Evolutionary conservation across 176 grass and related monocot species (phyloP), one percentile per base, ranked within the genome.

Genomic region (Stipa capillata): DNA sequence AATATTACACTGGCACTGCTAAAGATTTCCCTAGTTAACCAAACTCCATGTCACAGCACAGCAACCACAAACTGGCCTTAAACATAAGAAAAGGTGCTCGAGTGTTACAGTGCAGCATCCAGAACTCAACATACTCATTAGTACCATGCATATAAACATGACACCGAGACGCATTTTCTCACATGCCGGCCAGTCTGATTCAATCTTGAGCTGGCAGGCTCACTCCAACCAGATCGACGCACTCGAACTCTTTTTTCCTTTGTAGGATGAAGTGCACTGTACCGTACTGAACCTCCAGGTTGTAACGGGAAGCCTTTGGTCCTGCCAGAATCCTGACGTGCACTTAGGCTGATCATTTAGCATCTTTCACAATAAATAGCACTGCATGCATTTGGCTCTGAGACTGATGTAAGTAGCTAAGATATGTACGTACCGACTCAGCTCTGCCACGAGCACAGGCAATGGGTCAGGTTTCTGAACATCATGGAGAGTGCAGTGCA

Each of bases 351-450:
- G 18, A 56, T 47, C 16, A 41, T 33, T 43, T 40, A 47, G 37
- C 56, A 60, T 48, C 52, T 25, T 72, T n/a, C 40, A 3, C 64
- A 13, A 35, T 40, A 18, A 73, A 73, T 50, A 51, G 32, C 79
- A 62, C 68, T 82, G 68, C 68, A 12, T 82, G 31, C 55, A 2
- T n/a, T 27, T 81, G 66, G 39, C 47, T 59, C 52, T 58, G 52
- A 25, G 43, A 14, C 43, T 12, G 16, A 1, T 10, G 73, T 27
- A 15, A 17, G 65, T 58, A 45, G 79, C 65, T n/a, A 55, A 43
- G 34, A 43, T 21, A 24, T 73, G 32, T 47, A 27, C 34, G 49
- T 69, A 56, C 68, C 11, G 51, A 27, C 20, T 62, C 67, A 73
- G 35, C 43, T 48, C 47, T 48, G 53, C 27, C 48, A 21, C 36